phyloP scores from a whole-genome alignment of 1,139 yeast genomes.

The Yamadazyma diddensiae region DNA sequence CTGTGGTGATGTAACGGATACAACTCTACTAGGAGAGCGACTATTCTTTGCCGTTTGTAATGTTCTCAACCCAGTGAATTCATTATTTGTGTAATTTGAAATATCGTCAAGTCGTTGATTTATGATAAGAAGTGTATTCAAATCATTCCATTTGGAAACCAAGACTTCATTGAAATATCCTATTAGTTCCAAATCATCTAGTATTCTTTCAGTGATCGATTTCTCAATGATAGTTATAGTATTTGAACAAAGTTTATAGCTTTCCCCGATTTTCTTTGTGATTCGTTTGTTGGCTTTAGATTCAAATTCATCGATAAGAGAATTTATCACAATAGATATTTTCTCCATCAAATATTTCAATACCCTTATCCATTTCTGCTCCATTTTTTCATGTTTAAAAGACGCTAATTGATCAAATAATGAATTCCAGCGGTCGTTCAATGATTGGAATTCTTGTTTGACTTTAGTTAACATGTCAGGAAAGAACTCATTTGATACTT shows the following conservation, averaged over 20 bases:
- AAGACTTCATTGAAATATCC: constrained; percentile 23
- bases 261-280: constrained; percentile 15
- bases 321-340: constrained; percentile 26
- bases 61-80: constrained; percentile 18
- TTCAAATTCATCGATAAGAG: constrained; percentile 24
- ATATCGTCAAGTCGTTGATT: constrained; percentile 12
- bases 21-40: constrained; percentile 7
- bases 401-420: constrained; percentile 30
- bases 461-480: constrained; percentile 36
- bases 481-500: constrained; percentile 19
- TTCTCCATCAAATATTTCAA: constrained; percentile 45
- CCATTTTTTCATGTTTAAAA: constrained; percentile 47
- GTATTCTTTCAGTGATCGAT: constrained; percentile 27
- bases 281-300: constrained; percentile 9
- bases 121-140: constrained; percentile 21
- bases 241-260: constrained; percentile 33
- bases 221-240: constrained; percentile 30
- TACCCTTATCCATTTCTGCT: constrained; percentile 54
- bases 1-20: constrained; percentile 8
- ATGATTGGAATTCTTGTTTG: constrained; percentile 34
- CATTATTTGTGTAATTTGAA: constrained; percentile 10
- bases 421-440: constrained; percentile 39
- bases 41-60: constrained; percentile 16
- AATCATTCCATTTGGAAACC: constrained; percentile 31
- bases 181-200: constrained; percentile 19